These are phyloP conservation scores for Trichoderma koningii DNA, from an alignment of 2,329 filamentous ascomycete genomes.

Conservation along the genomic window DNA sequence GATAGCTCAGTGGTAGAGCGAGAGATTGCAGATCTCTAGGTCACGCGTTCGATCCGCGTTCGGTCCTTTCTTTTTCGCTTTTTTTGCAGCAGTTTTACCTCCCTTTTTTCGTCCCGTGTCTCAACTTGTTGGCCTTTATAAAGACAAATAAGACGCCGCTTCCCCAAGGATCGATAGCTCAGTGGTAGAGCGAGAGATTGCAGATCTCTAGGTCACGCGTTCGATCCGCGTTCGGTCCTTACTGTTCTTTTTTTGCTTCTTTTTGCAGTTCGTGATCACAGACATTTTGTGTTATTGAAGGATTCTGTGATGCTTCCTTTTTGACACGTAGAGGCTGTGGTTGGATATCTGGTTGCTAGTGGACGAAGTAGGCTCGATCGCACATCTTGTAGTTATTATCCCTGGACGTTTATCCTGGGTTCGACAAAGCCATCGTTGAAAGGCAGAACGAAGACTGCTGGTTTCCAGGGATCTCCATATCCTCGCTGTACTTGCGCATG, in stretches of 20 bases:
- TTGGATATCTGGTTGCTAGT: too few relatives aligned
- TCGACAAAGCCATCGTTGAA: too few relatives aligned
- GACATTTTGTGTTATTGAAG: too few relatives aligned
- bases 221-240: conserved; percentile 20
- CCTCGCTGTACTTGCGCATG: too few relatives aligned
- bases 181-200: conserved; percentile 24
- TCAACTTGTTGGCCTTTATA: not conserved
- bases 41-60: conserved; percentile 16
- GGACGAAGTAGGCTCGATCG: too few relatives aligned
- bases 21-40: conserved; percentile 20
- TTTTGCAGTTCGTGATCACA: not conserved
- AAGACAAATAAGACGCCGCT: not conserved
- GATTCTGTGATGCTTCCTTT: not conserved
- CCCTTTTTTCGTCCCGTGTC: not conserved
- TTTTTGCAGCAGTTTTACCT: not conserved
- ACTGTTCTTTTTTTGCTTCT: not conserved
- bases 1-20: conserved; percentile 19
- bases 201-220: conserved; percentile 23
- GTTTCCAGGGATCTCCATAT: too few relatives aligned
- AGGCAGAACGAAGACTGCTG: too few relatives aligned
- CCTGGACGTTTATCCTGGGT: too few relatives aligned
- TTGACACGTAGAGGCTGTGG: not conserved
- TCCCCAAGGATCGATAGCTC: conserved; percentile 18
- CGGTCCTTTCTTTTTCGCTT: conserved; percentile 1
- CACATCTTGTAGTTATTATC: too few relatives aligned